These are phyloP conservation scores for Rhodocollybia butyracea DNA, from an alignment of 768 basidiomycete genomes.

Conservation along the genomic window DNA sequence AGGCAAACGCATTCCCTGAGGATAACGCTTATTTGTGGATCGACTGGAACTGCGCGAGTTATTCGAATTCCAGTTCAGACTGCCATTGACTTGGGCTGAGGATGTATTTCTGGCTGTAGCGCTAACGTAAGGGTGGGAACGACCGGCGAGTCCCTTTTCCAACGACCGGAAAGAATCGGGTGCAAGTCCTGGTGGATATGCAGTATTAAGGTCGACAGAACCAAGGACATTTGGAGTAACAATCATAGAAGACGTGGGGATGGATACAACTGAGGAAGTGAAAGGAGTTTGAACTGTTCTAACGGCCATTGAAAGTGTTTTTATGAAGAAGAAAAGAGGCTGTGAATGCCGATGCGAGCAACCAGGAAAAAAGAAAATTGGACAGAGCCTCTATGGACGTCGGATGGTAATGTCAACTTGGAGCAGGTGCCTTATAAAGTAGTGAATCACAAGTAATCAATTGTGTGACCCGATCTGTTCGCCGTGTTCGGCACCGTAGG, in stretches of 20 bases:
- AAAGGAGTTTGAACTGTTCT: conserved; percentile 5
- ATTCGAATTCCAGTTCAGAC: not conserved
- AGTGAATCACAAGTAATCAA: too few species aligned
- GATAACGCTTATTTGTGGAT: not conserved
- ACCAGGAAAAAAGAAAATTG: not conserved
- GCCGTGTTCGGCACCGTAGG: too few species aligned
- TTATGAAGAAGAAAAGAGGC: not conserved
- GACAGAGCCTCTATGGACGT: not conserved
- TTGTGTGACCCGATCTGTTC: too few species aligned
- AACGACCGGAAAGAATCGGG: not conserved
- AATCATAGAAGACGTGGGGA: not conserved
- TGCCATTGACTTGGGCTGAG: not conserved
- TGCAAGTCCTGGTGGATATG: not conserved
- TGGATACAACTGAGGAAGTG: not conserved
- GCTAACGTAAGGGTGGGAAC: not conserved
- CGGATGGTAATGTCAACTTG: not conserved
- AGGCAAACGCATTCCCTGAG: conserved; percentile 7
- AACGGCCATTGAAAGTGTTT: conserved; percentile 1
- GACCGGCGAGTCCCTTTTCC: not conserved
- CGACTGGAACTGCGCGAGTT: not conserved
- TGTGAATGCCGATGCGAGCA: conserved; percentile 1
- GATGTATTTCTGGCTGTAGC: not conserved
- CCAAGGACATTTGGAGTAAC: not conserved
- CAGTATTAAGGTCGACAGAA: not conserved
- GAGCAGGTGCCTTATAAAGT: too few species aligned